Conservation (phyloP, 139 green algal genomes). For the Asterochloris erici region DNA sequence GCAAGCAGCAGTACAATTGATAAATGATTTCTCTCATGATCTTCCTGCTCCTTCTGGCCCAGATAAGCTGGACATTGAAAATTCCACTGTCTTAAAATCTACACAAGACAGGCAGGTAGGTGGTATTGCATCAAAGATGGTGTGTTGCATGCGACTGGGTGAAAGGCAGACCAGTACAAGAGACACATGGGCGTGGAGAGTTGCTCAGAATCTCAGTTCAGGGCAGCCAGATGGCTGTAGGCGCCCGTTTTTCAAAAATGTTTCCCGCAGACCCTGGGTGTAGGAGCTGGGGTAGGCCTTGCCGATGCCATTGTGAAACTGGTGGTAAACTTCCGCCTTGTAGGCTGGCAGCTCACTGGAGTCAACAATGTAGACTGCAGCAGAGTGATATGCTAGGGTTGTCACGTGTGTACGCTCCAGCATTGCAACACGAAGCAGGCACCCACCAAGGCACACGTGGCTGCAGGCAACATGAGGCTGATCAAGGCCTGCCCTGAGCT, state of each 20-base stretch:
- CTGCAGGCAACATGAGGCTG: neutral
- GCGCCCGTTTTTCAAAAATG: slow-evolving; percentile 12
- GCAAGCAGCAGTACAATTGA: too few species aligned
- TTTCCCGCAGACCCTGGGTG: slow-evolving; percentile 49
- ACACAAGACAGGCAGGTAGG: too few species aligned
- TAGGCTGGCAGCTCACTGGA: slow-evolving; percentile 68
- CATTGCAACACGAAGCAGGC: neutral
- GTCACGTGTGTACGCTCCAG: neutral
- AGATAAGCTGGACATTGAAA: too few species aligned
- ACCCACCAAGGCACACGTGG: neutral
- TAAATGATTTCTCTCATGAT: too few species aligned
- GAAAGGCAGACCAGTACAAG: too few species aligned
- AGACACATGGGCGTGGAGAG: neutral
- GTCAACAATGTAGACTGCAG: slow-evolving; percentile 53
- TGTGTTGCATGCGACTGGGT: too few species aligned
- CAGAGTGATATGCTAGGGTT: slow-evolving; percentile 33
- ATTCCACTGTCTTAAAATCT: too few species aligned
- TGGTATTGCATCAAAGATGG: too few species aligned
- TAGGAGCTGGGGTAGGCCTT: slow-evolving; percentile 47
- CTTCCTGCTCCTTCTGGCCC: too few species aligned
- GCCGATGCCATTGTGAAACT: slow-evolving; percentile 81
- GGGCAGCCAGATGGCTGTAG: slow-evolving; percentile 66
- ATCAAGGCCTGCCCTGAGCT: neutral
- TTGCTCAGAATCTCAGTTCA: slow-evolving; percentile 58
- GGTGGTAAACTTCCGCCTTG: slow-evolving; percentile 83